Evolutionary conservation across 345 rosid species (phyloP).

Genomic region (Erucastrum elatum): DNA sequence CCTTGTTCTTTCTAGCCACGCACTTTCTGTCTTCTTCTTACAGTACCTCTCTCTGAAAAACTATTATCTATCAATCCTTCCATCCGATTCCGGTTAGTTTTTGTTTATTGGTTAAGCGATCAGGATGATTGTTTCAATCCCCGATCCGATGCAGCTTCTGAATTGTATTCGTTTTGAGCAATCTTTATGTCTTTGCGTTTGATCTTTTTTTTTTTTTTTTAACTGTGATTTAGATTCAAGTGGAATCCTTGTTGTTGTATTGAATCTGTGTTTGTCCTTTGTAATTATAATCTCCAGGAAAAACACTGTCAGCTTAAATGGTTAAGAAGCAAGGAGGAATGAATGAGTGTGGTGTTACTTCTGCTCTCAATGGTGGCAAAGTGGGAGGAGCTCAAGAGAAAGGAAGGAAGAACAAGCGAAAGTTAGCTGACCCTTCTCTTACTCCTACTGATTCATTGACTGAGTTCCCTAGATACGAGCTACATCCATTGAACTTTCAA

Average conservation of each 20-base stretch:
- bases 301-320: no score
- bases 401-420: conserved; percentile 86
- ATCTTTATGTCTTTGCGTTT: no score
- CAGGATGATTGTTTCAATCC: background rate
- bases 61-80: conserved; percentile 11
- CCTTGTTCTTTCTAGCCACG: conserved; percentile 25
- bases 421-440: conserved; percentile 77
- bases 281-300: background rate
- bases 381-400: conserved; percentile 56
- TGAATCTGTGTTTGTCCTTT: background rate
- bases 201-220: no score
- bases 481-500: conserved; percentile 32
- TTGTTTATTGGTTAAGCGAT: background rate
- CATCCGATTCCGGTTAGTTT: conserved; percentile 25
- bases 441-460: conserved; percentile 30
- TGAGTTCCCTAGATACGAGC: conserved; percentile 44
- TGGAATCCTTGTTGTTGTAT: no score
- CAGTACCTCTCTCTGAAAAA: conserved; percentile 22
- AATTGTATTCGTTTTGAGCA: no score
- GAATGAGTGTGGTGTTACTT: conserved; percentile 20
- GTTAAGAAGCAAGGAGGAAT: conserved; percentile 27
- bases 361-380: conserved; percentile 22
- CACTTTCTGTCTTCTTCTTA: conserved; percentile 27
- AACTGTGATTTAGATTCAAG: no score
- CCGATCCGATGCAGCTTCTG: conserved; percentile 21